Evolutionary conservation across 2,329 filamentous ascomycete genomes (phyloP), one percentile per base, ranked within the genome.

Genomic region (Talaromyces sp.): DNA sequence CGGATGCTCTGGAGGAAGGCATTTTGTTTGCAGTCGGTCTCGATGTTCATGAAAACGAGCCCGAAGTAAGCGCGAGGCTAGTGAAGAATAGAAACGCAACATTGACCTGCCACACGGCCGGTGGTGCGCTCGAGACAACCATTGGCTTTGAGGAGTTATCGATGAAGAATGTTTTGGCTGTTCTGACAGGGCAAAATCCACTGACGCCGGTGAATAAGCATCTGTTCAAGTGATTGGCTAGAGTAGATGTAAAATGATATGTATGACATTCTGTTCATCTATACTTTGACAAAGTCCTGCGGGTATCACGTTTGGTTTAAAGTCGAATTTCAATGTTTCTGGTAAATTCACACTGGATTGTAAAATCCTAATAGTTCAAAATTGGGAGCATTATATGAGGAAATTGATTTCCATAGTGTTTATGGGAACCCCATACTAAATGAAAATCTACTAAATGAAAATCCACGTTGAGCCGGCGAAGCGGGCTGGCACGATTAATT

Each of bases 101-200:
- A 61, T 65, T 81, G 27, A 72, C 79, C 42, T 76, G 75, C 40
- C 80, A 82, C 70, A 78, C 79, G 50, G 80, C 77, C 1, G 80
- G 80, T 2, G 76, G 79, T 16, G 77, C 76, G 42, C 71, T 81
- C 16, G 79, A 79, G 62, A 79, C 78, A n/a, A 76, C 80, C 66
- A 67, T 81, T 53, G 76, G 76, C 56, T 81, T 82, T 68, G 80
- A 83, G 70, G 34, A 66, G 28, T 62, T 67, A 53, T 66, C 68
- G 2, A 81, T 82, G 71, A 75, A 81, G 72, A 82, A 82, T 66
- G 68, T 82, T 34, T 55, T 68, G 47, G 28, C 54, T 31, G 59
- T 63, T 14, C 56, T 63, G 23, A 31, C 52, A 8, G 62, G 56
- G 16, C 54, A 58, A 12, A 33, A 61, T 36, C 54, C 62, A 12